phyloP scores from a whole-genome alignment of 495 filamentous ascomycete genomes.

The Ascobolus immersus region DNA sequence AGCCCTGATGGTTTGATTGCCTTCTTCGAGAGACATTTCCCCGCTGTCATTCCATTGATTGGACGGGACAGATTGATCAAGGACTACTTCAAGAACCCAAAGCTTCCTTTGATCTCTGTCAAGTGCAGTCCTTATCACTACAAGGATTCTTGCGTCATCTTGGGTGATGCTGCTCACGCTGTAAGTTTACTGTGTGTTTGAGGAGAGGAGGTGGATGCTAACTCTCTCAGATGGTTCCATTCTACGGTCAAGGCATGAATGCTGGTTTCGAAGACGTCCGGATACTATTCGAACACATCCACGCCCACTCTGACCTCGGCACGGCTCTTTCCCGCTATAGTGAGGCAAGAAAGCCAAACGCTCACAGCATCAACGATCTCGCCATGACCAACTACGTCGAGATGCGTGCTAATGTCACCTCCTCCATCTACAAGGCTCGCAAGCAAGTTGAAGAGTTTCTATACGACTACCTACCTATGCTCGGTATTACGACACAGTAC shows the following conservation, averaged over 20 bases:
- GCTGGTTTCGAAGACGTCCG: slow-evolving; percentile 62
- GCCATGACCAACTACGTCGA: slow-evolving; percentile 79
- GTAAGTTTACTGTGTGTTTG: no score
- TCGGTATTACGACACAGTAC: slow-evolving; percentile 84
- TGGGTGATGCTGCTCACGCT: slow-evolving; percentile 89
- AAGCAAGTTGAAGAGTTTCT: slow-evolving; percentile 74
- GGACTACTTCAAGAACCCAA: slow-evolving; percentile 55
- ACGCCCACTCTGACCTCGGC: slow-evolving; percentile 21
- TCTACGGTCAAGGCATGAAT: slow-evolving; percentile 79
- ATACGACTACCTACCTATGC: slow-evolving; percentile 40
- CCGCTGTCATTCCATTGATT: slow-evolving; percentile 71
- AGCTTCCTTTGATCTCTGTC: slow-evolving; percentile 75
- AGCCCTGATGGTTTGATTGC: slow-evolving; percentile 28
- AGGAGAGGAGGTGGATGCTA: no score
- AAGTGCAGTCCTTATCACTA: slow-evolving; percentile 69
- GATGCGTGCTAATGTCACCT: slow-evolving; percentile 65
- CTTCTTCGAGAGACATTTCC: slow-evolving; percentile 62
- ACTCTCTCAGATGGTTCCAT: slow-evolving; percentile 98
- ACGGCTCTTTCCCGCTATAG: slow-evolving; percentile 52
- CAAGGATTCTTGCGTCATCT: slow-evolving; percentile 46
- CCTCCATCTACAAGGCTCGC: slow-evolving; percentile 44
- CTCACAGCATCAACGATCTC: slow-evolving; percentile 74
- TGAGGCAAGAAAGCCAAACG: slow-evolving; percentile 42
- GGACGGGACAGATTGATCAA: slow-evolving; percentile 34
- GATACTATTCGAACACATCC: slow-evolving; percentile 36